Base-by-base conservation (phyloP, 345 rosid genomes). In the Arabidopsis suecica region DNA sequence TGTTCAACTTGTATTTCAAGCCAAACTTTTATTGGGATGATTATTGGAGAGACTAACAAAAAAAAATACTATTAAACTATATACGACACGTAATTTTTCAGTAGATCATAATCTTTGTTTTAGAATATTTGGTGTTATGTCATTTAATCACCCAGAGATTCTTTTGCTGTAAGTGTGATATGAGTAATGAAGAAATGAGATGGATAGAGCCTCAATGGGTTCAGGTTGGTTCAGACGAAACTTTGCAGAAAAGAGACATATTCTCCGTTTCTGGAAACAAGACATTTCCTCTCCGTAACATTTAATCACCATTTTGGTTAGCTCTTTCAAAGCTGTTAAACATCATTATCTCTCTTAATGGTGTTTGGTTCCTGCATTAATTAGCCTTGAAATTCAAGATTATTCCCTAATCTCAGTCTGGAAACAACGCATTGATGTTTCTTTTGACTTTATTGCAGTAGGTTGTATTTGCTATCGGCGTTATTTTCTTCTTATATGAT, bases 181-280 rank as follows among this genome's bases (percentile, higher is more conserved):
- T 56, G 54, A 55, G 64, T 42, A 42, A 3, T 69, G 48, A 53
- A 68, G 44, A 23, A 3, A 33, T 55, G n/a, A 34, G 18, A 13
- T 56, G 42, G 28, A 75, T 38, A 67, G 40, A 67, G 61, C 61
- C 14, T 75, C 68, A 33, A 23, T 51, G 66, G 40, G 56, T 49
- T 57, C 57, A 47, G 53, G 60, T 56, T 56, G 7, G 68, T 65
- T 41, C n/a, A 69, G 37, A 64, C 67, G 67, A 47, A 63, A 64
- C 38, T 65, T 65, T 71, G 66, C 65, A 77, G 36, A 68, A 61
- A 33, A 68, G 63, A 61, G 63, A 13, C 3, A 23, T 2, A 32
- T 69, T 76, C 64, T 53, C 65, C 36, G 38, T 61, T 76, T 68
- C n/a, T 68, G 57, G 80, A 63, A 70, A 62, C 38, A 63, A 70